Base-by-base conservation (phyloP, 805 yeast genomes). In the Lipomyces sp. region DNA sequence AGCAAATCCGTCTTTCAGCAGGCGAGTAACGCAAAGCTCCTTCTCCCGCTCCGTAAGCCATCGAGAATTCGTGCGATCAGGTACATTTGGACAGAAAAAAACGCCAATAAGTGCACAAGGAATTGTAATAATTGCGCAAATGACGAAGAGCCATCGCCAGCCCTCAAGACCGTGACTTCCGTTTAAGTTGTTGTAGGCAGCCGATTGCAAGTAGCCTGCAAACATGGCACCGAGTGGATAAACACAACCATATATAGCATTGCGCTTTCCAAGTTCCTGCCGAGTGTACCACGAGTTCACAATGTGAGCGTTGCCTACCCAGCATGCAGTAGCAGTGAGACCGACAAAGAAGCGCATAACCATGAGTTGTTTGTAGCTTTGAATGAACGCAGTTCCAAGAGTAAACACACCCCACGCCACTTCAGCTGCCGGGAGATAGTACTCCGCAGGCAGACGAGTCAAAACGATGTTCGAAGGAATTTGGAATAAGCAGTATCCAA, bases 131-230 rank as follows among this genome's bases (percentile, higher is more conserved):
- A 78, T 61, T 13, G 82, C 82, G 63, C 82, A 86, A 55, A 83
- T 74, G 41, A 83, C 78, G 61, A 80, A 83, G 61, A 81, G 78
- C 88, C 87, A 84, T 70, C 82, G 73, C 87, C 87, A 83, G 10
- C 85, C 80, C 6, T 73, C 73, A n/a, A 78, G 66, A 0, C 86
- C 86, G 39, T 64, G 61, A 10, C 61, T 68, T 28, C 83, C 85
- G 47, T 73, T 67, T 58, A 83, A 63, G 36, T 66, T 59, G 24
- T 71, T 59, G 49, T 69, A 74, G 28, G 81, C 74, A 7, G 82
- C 78, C 18, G 83, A 77, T 57, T 82, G 83, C 35, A 83, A 68
- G 53, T 80, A 76, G 40, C 86, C 84, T 0, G 84, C 73, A n/a
- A 84, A 79, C 53, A 82, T 69, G 23, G 75, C 68, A 35, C 86